These are phyloP conservation scores for Triticum urartu DNA, from an alignment of 176 grass and related monocot species.

Conservation along the genomic window DNA sequence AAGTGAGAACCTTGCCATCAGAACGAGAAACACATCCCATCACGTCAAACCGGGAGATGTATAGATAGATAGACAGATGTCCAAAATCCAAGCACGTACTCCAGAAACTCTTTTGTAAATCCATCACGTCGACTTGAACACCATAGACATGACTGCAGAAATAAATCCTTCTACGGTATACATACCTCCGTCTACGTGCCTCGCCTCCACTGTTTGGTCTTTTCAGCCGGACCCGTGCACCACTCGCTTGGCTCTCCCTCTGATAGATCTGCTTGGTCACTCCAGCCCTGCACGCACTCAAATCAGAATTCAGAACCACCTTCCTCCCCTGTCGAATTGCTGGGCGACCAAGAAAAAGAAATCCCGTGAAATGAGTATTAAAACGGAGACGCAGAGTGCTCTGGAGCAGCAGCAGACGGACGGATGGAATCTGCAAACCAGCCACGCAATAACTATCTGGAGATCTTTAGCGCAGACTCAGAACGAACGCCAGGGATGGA, in stretches of 20 bases:
- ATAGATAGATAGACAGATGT: neutral
- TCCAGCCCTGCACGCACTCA: neutral
- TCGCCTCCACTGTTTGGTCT: slow-evolving; percentile 8
- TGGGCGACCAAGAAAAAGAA: neutral
- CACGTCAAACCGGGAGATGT: neutral
- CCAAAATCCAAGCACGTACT: neutral
- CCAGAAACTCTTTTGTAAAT: slow-evolving; percentile 11
- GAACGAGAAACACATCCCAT: neutral
- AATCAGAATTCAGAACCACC: neutral
- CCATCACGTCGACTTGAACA: slow-evolving; percentile 16
- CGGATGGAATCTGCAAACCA: neutral
- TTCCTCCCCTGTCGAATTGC: neutral
- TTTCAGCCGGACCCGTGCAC: neutral
- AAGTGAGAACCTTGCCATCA: neutral
- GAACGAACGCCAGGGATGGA: neutral
- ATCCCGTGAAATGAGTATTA: neutral
- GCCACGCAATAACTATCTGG: neutral
- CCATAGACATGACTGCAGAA: neutral
- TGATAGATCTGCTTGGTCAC: slow-evolving; percentile 11
- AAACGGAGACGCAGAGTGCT: no score
- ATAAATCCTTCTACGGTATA: neutral
- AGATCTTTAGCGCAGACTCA: neutral
- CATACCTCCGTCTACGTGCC: neutral
- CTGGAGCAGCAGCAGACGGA: neutral
- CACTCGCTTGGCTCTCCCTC: neutral